phyloP scores from a whole-genome alignment of 306 rosid genomes.

The Pterocarpus macrocarpus region DNA sequence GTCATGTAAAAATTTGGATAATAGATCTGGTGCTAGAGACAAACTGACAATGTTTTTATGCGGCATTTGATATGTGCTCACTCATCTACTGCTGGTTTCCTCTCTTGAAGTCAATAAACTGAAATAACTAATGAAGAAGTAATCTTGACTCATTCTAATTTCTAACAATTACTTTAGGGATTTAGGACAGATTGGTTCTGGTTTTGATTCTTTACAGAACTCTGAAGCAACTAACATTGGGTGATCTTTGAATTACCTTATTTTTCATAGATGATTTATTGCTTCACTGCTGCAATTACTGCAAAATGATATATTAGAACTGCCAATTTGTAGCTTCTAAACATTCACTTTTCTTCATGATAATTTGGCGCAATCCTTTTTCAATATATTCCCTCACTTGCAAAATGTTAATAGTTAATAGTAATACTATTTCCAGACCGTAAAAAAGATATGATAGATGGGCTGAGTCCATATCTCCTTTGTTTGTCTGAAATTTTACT shows the following conservation, averaged over 20 bases:
- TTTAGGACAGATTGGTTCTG: neutral
- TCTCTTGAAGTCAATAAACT: slow-evolving; percentile 7
- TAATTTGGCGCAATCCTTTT: slow-evolving; percentile 16
- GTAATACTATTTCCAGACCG: neutral
- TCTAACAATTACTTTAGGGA: neutral
- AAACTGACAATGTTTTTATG: slow-evolving; percentile 6
- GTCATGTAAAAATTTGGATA: slow-evolving; percentile 18
- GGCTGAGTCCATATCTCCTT: no score
- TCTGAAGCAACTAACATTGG: neutral
- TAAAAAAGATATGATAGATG: slow-evolving; percentile 7
- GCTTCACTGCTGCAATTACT: slow-evolving; percentile 6
- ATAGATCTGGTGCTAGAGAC: neutral
- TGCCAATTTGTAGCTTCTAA: slow-evolving; percentile 29
- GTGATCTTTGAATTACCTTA: slow-evolving; percentile 21
- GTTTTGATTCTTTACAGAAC: slow-evolving; percentile 4
- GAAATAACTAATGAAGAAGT: slow-evolving; percentile 8
- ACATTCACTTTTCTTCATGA: slow-evolving; percentile 20
- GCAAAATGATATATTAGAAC: neutral
- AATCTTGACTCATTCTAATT: neutral
- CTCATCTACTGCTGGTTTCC: slow-evolving; percentile 3
- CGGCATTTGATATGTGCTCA: neutral
- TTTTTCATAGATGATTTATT: slow-evolving; percentile 5
- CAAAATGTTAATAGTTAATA: neutral
- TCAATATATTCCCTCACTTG: neutral
- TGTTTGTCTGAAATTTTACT: no score